Conservation (phyloP, 2,329 filamentous ascomycete genomes). For the Teratosphaeria epicoccoides region DNA sequence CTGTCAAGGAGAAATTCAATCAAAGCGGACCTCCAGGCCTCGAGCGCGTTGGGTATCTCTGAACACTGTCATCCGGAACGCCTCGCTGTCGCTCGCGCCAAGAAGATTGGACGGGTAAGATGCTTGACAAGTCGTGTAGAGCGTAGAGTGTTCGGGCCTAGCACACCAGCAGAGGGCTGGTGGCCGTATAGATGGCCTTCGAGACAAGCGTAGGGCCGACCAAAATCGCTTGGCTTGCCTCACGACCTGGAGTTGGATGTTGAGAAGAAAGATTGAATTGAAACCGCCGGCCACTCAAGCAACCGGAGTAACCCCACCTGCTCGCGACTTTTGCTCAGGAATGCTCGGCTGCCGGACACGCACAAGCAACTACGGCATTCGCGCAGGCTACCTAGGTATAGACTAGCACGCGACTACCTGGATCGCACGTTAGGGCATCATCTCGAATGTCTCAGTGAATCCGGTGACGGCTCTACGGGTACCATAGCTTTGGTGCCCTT, state of each 20-base stretch:
- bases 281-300: neutral
- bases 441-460: neutral
- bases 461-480: neutral
- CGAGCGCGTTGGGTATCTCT: conserved; percentile 11
- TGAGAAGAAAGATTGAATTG: neutral
- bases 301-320: neutral
- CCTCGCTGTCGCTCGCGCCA: conserved; percentile 6
- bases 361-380: neutral
- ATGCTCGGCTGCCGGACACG: neutral
- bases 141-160: conserved; percentile 15
- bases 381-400: neutral
- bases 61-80: conserved; percentile 13
- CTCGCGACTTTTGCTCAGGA: neutral
- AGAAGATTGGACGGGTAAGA: conserved; percentile 1
- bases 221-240: conserved; percentile 1
- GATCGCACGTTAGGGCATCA: neutral
- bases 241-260: neutral
- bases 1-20: conserved; percentile 5
- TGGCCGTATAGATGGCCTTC: conserved; percentile 19
- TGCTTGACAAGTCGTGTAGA: neutral
- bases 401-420: too few species aligned
- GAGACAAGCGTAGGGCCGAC: conserved; percentile 2
- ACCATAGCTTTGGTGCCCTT: neutral
- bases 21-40: conserved; percentile 2
- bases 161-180: conserved; percentile 26